Percentiles rank a stretch among this genome's conserved stretches.
phyloP scores from a whole-genome alignment of 352 stramenopile species.

The Pythium myriotylum region DNA sequence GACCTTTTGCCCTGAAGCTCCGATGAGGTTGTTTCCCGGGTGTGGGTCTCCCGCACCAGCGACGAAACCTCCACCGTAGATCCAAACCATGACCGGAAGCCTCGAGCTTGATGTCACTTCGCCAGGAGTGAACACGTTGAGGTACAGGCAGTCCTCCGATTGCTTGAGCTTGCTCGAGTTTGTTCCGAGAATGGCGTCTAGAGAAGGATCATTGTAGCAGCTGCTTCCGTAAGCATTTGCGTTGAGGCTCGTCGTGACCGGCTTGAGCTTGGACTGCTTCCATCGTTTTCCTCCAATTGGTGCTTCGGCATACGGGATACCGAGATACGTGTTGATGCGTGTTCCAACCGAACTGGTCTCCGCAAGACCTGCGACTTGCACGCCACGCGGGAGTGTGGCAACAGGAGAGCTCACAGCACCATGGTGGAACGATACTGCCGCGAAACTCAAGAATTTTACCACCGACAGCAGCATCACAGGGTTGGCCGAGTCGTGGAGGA shows the following conservation, averaged over 20 bases:
- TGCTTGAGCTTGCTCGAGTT: neutral
- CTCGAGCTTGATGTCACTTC: constrained; percentile 20
- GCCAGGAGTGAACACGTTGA: constrained; percentile 35
- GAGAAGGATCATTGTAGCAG: neutral
- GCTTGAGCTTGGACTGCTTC: constrained; percentile 6
- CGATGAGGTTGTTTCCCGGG: neutral
- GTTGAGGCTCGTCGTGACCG: neutral
- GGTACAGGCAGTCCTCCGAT: constrained; percentile 36
- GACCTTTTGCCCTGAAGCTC: constrained; percentile 19
- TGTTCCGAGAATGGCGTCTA: neutral
- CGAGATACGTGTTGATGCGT: neutral
- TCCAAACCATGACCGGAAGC: constrained; percentile 36
- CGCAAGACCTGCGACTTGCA: neutral
- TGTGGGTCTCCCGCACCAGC: constrained; percentile 3
- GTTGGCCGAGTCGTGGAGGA: too few species aligned
- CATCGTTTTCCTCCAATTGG: constrained; percentile 5
- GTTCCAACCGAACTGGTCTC: neutral
- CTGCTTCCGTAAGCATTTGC: neutral
- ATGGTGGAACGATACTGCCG: too few species aligned
- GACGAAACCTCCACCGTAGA: constrained; percentile 32
- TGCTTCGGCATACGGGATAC: constrained; percentile 6
- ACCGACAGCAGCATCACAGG: too few species aligned
- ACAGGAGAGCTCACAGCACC: neutral
- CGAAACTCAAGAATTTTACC: too few species aligned
- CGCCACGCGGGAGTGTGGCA: neutral